A percentile compares a stretch with the other conserved stretches of the same genome.
Evolutionary conservation across 176 grass and related monocot species (phyloP).

Genomic region (Themeda triandra): DNA sequence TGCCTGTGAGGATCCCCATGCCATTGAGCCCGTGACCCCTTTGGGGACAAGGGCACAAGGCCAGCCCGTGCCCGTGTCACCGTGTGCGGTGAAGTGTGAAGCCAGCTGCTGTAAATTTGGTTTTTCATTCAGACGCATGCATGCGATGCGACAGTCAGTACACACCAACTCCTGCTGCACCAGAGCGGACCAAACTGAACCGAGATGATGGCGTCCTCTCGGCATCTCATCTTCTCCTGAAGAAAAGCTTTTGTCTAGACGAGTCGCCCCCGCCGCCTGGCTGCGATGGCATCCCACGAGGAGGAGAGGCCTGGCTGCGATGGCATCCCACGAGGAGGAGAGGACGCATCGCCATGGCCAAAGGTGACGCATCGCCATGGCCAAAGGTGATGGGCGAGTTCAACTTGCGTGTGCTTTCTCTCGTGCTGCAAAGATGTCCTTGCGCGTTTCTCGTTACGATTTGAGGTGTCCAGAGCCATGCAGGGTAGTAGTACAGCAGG

Average conservation of each 20-base stretch:
- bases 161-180: background rate
- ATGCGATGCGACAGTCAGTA: background rate
- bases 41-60: background rate
- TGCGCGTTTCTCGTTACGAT: background rate
- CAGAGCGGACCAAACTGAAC: background rate
- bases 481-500: background rate
- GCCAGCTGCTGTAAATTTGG: slow-evolving; percentile 1
- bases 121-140: background rate
- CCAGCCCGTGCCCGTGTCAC: no score
- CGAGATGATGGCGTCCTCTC: background rate
- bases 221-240: background rate
- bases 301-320: no score
- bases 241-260: background rate
- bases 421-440: background rate
- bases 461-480: background rate
- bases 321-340: no score
- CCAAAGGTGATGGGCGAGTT: slow-evolving; percentile 8
- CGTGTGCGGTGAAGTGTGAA: background rate
- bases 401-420: background rate
- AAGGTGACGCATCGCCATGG: slow-evolving; percentile 19
- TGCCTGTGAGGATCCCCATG: background rate
- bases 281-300: no score
- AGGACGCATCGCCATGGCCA: background rate
- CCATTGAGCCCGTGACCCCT: background rate
- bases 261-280: background rate